Conservation (phyloP, 2,329 filamentous ascomycete genomes). For the Hymenoscyphus albidus region DNA sequence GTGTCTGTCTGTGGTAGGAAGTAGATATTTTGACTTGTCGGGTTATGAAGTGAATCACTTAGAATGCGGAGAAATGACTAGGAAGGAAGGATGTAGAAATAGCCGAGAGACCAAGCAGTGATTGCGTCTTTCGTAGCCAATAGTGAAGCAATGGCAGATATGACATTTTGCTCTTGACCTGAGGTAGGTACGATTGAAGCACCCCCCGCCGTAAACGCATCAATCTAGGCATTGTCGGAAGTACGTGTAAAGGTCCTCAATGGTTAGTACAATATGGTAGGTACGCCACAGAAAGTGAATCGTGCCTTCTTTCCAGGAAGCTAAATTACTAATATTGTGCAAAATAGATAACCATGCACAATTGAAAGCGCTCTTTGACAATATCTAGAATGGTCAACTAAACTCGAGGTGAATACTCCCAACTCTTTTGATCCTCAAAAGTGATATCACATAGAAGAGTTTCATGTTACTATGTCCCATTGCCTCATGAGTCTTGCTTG, state of each 20-base stretch:
- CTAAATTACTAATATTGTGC: background rate
- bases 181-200: background rate
- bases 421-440: no score
- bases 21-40: background rate
- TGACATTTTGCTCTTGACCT: background rate
- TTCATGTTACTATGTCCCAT: no score
- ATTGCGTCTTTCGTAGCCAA: background rate
- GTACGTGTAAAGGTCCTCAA: no score
- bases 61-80: background rate
- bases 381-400: no score
- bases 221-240: no score
- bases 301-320: background rate
- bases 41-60: background rate
- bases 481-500: no score
- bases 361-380: no score
- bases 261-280: background rate
- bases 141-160: background rate
- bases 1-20: background rate
- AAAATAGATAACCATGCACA: no score
- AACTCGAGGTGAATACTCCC: no score
- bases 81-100: background rate
- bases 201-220: no score
- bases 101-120: background rate
- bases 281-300: background rate
- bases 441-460: no score